Evolutionary conservation across 1,284 basidiomycete genomes (phyloP).

Genomic region (Pyrrhoderma noxium): DNA sequence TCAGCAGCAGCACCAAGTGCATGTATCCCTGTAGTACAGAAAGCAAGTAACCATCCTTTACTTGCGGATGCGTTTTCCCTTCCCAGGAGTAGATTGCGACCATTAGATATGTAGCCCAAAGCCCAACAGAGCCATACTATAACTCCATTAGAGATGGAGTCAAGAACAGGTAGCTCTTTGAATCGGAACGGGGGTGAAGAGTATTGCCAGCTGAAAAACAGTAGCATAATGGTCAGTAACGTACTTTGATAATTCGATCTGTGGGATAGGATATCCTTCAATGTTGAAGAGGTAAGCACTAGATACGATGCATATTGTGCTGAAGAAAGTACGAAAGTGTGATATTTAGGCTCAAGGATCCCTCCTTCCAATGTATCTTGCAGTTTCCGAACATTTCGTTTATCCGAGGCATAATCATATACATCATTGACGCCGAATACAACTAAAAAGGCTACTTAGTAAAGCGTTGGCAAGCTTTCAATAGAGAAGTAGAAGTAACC

Average conservation of each 20-base stretch:
- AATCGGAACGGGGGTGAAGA: constrained; percentile 23
- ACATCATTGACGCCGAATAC: constrained; percentile 25
- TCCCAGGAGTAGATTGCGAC: not conserved
- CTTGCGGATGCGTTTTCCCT: constrained; percentile 2
- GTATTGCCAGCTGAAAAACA: constrained; percentile 23
- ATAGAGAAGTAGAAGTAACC: not conserved
- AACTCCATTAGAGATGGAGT: constrained; percentile 23
- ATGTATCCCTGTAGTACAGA: constrained; percentile 22
- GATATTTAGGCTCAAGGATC: constrained; percentile 21
- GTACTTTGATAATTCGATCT: not conserved
- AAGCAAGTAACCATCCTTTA: constrained; percentile 21
- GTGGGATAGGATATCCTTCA: not conserved
- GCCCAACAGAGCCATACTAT: constrained; percentile 23
- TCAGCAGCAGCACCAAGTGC: constrained; percentile 23
- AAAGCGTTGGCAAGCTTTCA: constrained; percentile 10
- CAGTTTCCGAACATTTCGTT: constrained; percentile 22
- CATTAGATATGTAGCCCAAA: constrained; percentile 18
- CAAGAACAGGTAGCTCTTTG: constrained; percentile 23
- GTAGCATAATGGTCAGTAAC: constrained; percentile 16
- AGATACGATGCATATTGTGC: constrained; percentile 20
- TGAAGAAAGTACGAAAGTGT: constrained; percentile 19
- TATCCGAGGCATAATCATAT: constrained; percentile 23
- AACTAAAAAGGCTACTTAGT: constrained; percentile 18
- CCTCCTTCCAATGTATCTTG: constrained; percentile 21
- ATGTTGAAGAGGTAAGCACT: not conserved